Conservation (phyloP, 768 basidiomycete genomes). For the Pleurotus salmoneostramineus region DNA sequence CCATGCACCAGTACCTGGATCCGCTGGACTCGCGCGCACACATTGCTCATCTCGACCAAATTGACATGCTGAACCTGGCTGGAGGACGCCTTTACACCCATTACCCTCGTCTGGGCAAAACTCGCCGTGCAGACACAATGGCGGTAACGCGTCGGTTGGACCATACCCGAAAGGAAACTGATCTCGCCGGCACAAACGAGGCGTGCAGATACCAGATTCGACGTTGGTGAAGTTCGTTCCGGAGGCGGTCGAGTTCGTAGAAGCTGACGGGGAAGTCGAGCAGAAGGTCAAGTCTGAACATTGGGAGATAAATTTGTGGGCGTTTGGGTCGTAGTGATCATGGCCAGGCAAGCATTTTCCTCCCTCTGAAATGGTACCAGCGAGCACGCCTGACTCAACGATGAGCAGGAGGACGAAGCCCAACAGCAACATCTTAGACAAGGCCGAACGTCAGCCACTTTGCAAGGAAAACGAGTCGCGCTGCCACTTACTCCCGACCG, state of each 20-base stretch:
- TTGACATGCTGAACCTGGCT: slow-evolving; percentile 48
- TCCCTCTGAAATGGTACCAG: slow-evolving; percentile 8
- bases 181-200: slow-evolving; percentile 55
- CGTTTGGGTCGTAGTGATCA: slow-evolving; percentile 47
- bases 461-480: too few relatives aligned
- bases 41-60: slow-evolving; percentile 62
- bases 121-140: slow-evolving; percentile 44
- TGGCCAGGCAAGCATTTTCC: slow-evolving; percentile 36
- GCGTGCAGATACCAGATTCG: slow-evolving; percentile 41
- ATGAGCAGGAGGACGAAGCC: background rate
- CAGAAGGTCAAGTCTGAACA: slow-evolving; percentile 62
- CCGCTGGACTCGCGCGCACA: slow-evolving; percentile 22
- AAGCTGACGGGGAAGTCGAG: slow-evolving; percentile 20
- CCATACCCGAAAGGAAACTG: slow-evolving; percentile 54
- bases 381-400: background rate
- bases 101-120: slow-evolving; percentile 71
- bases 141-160: slow-evolving; percentile 36
- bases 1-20: slow-evolving; percentile 33
- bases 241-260: background rate
- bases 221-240: background rate
- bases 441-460: background rate
- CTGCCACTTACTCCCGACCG: too few relatives aligned
- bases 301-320: slow-evolving; percentile 57
- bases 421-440: background rate
- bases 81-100: slow-evolving; percentile 40